Evolutionary conservation across 495 filamentous ascomycete genomes (phyloP).

Genomic region (Penicilliopsis zonata): DNA sequence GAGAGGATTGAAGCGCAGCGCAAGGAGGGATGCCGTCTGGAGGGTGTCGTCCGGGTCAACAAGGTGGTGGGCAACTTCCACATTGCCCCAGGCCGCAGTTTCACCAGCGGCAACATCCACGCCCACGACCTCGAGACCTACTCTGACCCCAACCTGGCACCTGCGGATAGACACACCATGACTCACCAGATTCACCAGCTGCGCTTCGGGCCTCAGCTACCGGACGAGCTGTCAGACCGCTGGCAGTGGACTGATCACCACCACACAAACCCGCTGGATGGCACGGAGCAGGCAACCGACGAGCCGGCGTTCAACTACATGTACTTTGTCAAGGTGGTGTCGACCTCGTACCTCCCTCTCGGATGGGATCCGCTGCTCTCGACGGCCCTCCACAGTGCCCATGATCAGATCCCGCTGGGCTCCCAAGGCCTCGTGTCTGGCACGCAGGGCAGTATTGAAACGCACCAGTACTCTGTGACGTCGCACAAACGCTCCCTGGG

Average conservation of each 20-base stretch:
- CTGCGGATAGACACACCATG: constrained; percentile 67
- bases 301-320: constrained; percentile 89
- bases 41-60: constrained; percentile 87
- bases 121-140: constrained; percentile 95
- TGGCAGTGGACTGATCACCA: constrained; percentile 85
- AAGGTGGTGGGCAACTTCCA: constrained; percentile 99
- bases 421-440: constrained; percentile 43
- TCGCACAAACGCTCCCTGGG: constrained; percentile 78
- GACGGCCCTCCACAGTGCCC: constrained; percentile 30
- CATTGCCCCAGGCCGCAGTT: constrained; percentile 87
- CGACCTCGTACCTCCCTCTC: constrained; percentile 84
- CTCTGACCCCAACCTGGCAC: constrained; percentile 42
- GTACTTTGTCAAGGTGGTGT: constrained; percentile 99
- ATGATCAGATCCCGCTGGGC: constrained; percentile 49
- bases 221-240: constrained; percentile 50
- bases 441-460: constrained; percentile 73
- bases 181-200: constrained; percentile 82
- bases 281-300: constrained; percentile 59
- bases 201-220: constrained; percentile 86
- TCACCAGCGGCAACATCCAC: constrained; percentile 90
- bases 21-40: constrained; percentile 86
- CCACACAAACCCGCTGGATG: constrained; percentile 86
- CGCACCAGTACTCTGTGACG: constrained; percentile 95
- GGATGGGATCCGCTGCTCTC: constrained; percentile 55
- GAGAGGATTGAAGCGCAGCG: constrained; percentile 79